Base-by-base conservation (phyloP, 768 basidiomycete genomes). In the Panaeolus cyanescens region DNA sequence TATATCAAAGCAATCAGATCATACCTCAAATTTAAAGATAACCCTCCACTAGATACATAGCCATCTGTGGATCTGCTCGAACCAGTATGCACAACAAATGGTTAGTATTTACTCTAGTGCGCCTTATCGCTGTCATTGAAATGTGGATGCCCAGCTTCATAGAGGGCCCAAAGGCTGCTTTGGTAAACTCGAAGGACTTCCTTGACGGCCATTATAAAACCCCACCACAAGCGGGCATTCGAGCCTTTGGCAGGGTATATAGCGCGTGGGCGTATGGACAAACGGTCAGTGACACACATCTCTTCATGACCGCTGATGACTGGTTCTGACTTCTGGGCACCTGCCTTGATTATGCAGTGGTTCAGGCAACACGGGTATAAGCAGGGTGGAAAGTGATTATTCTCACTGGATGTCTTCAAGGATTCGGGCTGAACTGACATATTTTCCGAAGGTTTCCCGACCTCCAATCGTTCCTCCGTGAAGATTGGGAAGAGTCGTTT, bases 241-340 rank as follows among this genome's bases (percentile, higher is more conserved):
- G 85, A 17, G 85, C 85, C 9, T 86, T 85, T 60, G 84, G 77
- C 2, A 77, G 85, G 12, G 84, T 75, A 2, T 86, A 84, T 62
- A 81, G 80, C 39, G 83, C 83, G 28, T 86, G 85, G 84, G 83
- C 84, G 8, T 85, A 85, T 65, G 80, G 85, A 9, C 83, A 85
- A 67, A 76, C 83, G 28, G 84, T 80, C 34, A 37, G 78, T 69
- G 19, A 22, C 19, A 42, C 12, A 20, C n/a, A 37, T 37, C 36
- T 5, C 7, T 42, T 3, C 19, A 20, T 42, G 8, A 22, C 4
- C 7, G 3, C 4, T 17, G 10, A 20, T 5, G 19, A 4, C n/a
- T n/a, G n/a, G n/a, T n/a, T n/a, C n/a, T 20, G 39, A 42, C 39
- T 7, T 2, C 6, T 4, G 6, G 3, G 22, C 39, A 3, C 22